Base-by-base conservation (phyloP, 2,329 filamentous ascomycete genomes). In the Tolypocladium inflatum region DNA sequence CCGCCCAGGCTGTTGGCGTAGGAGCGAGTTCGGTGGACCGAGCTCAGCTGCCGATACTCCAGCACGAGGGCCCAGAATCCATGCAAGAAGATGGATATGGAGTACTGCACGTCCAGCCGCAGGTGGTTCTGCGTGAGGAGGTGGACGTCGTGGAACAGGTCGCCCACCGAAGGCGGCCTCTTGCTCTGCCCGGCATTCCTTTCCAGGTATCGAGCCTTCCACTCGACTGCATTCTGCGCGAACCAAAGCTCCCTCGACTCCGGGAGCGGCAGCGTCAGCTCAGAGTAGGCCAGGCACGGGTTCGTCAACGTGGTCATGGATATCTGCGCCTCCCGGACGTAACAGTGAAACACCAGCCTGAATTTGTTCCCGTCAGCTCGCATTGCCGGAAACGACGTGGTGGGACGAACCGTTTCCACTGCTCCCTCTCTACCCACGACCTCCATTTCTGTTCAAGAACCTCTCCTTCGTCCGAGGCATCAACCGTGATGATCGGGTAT, bases 251-350 rank as follows among this genome's bases (percentile, higher is more conserved):
- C 76, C 57, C 80, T 77, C 0, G 82, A 74, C 60, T 81, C 81
- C 0, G 88, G 87, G 0, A 91, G 70, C 1, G 86, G 85, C 3
- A 90, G 72, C 4, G 82, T 82, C 54, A 90, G 72, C 64, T 90
- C 88, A 0, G 85, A 79, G 64, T 89, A 90, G 0, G 86, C 87
- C 62, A 90, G 82, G 23, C 84, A 73, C 0, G 86, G 84, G 59
- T 81, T 85, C 26, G 81, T 83, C 57, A 88, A 75, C 4, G 87
- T 77, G 1, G 84, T 82, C 74, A 90, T 86, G 2, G 87, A 88
- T 4, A 81, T 78, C 60, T 89, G 84, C 0, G 84, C 78, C 64
- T 90, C 87, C 58, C 85, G 79, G 6, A 86, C 70, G 62, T 87
- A 87, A 17, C 82, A 73, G 65, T 87, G 84, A 59, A 87, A 85